Evolutionary conservation across 306 rosid genomes (phyloP).

Genomic region (Rosa chinensis): DNA sequence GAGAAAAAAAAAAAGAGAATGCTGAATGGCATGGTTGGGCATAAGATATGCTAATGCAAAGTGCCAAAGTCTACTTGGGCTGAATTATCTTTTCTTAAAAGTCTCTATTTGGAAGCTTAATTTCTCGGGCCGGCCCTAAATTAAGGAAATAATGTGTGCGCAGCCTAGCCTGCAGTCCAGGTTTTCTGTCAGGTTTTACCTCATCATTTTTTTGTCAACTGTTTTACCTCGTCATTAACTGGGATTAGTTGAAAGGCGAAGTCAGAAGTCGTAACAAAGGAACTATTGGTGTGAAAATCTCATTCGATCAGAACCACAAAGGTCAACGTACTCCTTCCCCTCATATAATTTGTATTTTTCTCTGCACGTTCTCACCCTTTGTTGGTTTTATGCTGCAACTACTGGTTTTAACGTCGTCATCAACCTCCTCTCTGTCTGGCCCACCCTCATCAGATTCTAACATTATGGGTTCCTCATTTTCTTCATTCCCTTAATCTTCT

Average conservation of each 20-base stretch:
- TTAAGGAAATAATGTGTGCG: no score
- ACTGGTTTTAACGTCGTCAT: constrained; percentile 50
- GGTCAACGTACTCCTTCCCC: constrained; percentile 49
- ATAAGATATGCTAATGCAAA: background rate
- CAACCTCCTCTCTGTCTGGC: constrained; percentile 32
- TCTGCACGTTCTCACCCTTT: constrained; percentile 36
- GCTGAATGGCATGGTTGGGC: background rate
- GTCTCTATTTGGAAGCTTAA: background rate
- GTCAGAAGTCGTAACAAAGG: background rate
- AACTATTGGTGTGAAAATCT: constrained; percentile 32
- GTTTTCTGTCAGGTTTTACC: constrained; percentile 7
- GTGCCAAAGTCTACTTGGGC: background rate
- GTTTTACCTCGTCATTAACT: no score
- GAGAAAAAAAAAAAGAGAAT: no score
- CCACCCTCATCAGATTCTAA: constrained; percentile 56
- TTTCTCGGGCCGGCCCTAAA: background rate
- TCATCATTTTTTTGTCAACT: no score
- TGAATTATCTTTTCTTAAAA: background rate
- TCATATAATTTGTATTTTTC: constrained; percentile 19
- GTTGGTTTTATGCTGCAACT: constrained; percentile 48
- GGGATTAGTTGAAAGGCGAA: constrained; percentile 5
- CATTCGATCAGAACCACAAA: constrained; percentile 33
- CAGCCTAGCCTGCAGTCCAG: constrained; percentile 6
- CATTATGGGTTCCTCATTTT: constrained; percentile 26
- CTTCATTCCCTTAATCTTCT: constrained; percentile 31